Conservation (phyloP, 192 early-diverging fungal genomes). For the Coemansia sp. region DNA sequence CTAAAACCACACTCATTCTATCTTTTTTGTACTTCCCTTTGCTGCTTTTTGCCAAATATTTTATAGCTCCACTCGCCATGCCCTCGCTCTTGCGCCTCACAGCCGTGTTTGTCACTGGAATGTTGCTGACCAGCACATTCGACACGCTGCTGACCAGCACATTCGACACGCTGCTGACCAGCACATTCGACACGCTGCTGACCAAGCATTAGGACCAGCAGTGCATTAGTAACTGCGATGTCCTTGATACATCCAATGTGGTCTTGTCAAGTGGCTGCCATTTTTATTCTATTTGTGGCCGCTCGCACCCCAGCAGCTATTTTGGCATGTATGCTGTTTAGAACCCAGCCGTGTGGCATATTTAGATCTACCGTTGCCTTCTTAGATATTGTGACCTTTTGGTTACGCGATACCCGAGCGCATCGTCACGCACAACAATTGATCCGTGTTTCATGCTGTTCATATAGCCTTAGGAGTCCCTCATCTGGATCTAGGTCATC, state of each 20-base stretch:
- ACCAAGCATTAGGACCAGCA: slow-evolving; percentile 89
- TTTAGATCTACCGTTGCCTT: slow-evolving; percentile 84
- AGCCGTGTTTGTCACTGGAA: slow-evolving; percentile 62
- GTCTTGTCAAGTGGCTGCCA: slow-evolving; percentile 79
- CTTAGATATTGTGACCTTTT: slow-evolving; percentile 95
- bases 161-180: slow-evolving; percentile 71
- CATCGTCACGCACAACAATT: slow-evolving; percentile 88
- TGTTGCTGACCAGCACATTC: slow-evolving; percentile 72
- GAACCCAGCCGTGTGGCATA: slow-evolving; percentile 64
- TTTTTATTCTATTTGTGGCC: slow-evolving; percentile 73
- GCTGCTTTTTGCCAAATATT: slow-evolving; percentile 5
- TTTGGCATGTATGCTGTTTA: slow-evolving; percentile 79
- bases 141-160: slow-evolving; percentile 79
- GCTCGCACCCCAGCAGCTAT: slow-evolving; percentile 65
- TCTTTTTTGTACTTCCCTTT: slow-evolving; percentile 5
- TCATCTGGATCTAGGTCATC: slow-evolving; percentile 87
- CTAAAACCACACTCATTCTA: not conserved
- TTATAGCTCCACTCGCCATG: slow-evolving; percentile 12
- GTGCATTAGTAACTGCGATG: slow-evolving; percentile 87
- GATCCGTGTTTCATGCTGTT: slow-evolving; percentile 94
- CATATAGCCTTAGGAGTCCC: slow-evolving; percentile 87
- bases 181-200: slow-evolving; percentile 76
- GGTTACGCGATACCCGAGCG: slow-evolving; percentile 81
- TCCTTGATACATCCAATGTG: slow-evolving; percentile 62
- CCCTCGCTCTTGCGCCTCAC: slow-evolving; percentile 33